Conservation (phyloP, 2,329 filamentous ascomycete species). For the Xylariaceae sp. region DNA sequence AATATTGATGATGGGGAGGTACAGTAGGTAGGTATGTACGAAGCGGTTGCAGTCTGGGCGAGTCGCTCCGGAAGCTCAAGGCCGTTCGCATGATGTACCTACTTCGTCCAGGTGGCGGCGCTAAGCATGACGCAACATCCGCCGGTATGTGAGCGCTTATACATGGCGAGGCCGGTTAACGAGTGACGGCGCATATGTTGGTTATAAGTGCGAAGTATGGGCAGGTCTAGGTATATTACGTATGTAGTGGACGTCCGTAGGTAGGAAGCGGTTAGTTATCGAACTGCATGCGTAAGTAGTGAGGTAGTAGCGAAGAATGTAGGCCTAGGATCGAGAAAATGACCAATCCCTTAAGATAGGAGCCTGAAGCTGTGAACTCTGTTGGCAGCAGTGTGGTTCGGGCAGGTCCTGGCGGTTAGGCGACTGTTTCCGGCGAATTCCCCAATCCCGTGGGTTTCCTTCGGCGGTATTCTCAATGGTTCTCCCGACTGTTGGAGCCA, state of each 20-base stretch:
- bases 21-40: no score
- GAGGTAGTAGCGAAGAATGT: background rate
- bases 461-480: background rate
- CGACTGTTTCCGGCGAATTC: background rate
- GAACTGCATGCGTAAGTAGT: no score
- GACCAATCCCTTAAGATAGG: slow-evolving; percentile 14
- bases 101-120: slow-evolving; percentile 16
- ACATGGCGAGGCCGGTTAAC: slow-evolving; percentile 3
- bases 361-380: background rate
- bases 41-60: slow-evolving; percentile 1
- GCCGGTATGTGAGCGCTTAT: slow-evolving; percentile 1
- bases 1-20: background rate
- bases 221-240: background rate
- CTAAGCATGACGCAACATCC: slow-evolving; percentile 29
- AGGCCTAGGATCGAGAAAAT: slow-evolving; percentile 9
- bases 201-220: no score
- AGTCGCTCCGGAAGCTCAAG: slow-evolving; percentile 23
- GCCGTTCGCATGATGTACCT: slow-evolving; percentile 15
- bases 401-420: background rate
- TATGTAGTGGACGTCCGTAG: background rate
- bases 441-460: slow-evolving; percentile 6
- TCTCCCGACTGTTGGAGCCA: background rate
- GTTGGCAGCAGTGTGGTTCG: background rate
- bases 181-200: background rate
- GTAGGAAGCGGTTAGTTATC: background rate